These are phyloP conservation scores for Termitomyces sp. DNA, from an alignment of 768 basidiomycete genomes.

Conservation along the genomic window DNA sequence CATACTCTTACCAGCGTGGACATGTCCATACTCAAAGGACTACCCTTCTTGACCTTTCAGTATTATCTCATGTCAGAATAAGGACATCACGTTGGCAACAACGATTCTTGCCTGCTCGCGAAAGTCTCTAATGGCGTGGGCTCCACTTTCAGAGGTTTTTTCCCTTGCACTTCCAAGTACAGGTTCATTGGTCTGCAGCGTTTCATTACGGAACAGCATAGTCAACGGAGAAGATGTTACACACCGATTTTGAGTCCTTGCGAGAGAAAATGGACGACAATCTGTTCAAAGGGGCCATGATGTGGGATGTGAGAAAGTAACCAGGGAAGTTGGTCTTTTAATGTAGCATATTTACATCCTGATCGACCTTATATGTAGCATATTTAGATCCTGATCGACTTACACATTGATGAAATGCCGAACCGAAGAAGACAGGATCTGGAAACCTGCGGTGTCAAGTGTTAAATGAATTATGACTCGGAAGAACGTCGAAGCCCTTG, in stretches of 20 bases:
- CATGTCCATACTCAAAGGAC: conserved; percentile 31
- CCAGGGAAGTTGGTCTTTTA: conserved; percentile 5
- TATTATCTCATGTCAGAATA: not conserved
- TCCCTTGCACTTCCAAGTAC: conserved; percentile 9
- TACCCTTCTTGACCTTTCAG: conserved; percentile 43
- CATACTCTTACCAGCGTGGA: conserved; percentile 37
- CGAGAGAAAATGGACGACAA: conserved; percentile 21
- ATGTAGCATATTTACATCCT: not conserved
- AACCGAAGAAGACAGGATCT: conserved; percentile 7
- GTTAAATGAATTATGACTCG: not conserved
- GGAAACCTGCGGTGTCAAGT: conserved; percentile 6
- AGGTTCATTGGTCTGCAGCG: conserved; percentile 16
- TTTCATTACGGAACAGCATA: not conserved
- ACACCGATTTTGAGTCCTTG: conserved; percentile 12
- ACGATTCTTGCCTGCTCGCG: conserved; percentile 37
- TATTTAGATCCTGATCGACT: not conserved
- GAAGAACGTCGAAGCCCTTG: no score
- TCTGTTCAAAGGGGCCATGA: conserved; percentile 18
- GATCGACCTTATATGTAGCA: not conserved
- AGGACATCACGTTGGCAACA: no score
- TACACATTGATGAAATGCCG: not conserved
- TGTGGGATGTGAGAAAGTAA: not conserved
- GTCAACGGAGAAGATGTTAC: not conserved
- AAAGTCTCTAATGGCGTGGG: conserved; percentile 38
- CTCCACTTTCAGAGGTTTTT: conserved; percentile 16